phyloP scores from a whole-genome alignment of 192 early-diverging fungal genomes.

The Funneliformis geosporum region DNA sequence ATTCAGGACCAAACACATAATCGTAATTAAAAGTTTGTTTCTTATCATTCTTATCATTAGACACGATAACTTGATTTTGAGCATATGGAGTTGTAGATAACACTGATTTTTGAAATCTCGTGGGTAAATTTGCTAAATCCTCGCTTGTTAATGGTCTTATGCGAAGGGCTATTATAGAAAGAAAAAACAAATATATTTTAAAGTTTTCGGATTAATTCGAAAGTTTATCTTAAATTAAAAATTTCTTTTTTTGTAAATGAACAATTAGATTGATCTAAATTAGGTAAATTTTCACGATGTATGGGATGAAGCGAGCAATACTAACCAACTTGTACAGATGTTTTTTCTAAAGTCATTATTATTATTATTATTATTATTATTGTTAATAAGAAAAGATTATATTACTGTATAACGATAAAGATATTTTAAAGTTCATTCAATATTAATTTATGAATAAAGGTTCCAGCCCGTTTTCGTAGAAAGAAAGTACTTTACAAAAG shows the following conservation, averaged over 20 bases:
- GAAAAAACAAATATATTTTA: too few relatives aligned
- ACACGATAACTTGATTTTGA: slow-evolving; percentile 11
- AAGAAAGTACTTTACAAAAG: too few relatives aligned
- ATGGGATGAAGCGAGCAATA: not conserved
- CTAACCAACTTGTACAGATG: slow-evolving; percentile 19
- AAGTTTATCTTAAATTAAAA: too few relatives aligned
- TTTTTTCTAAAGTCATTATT: not conserved
- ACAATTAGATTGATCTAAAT: not conserved
- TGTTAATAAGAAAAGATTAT: not conserved
- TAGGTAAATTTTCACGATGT: not conserved
- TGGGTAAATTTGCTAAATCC: slow-evolving; percentile 13
- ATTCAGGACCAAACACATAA: slow-evolving; percentile 61
- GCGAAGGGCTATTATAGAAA: slow-evolving; percentile 3
- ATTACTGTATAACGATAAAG: not conserved
- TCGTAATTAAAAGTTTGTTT: slow-evolving; percentile 61
- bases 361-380: not conserved
- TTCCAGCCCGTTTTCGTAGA: not conserved
- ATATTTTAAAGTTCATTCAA: not conserved
- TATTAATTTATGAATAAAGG: not conserved
- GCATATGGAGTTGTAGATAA: not conserved
- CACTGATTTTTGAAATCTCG: slow-evolving; percentile 14
- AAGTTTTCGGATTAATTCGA: too few relatives aligned
- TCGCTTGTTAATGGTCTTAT: slow-evolving; percentile 22
- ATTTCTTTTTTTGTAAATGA: too few relatives aligned
- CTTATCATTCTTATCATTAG: slow-evolving; percentile 21